Conservation (phyloP, 495 filamentous ascomycete genomes). For the Parathielavia appendiculata region DNA sequence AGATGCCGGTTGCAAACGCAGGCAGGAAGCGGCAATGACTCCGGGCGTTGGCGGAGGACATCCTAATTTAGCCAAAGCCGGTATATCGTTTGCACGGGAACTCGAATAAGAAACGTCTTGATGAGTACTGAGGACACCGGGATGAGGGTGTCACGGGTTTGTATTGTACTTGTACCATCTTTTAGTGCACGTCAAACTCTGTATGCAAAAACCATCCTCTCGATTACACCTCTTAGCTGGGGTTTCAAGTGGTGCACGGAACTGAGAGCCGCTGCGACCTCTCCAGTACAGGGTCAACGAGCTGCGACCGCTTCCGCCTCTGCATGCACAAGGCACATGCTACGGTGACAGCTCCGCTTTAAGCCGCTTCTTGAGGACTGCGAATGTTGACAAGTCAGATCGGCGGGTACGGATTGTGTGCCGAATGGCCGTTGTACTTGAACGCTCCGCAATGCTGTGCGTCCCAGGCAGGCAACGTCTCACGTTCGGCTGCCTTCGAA, state of each 20-base stretch:
- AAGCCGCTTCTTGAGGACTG: background rate
- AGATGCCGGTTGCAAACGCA: background rate
- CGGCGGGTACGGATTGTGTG: too few species aligned
- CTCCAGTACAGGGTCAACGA: slow-evolving; percentile 2
- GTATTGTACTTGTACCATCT: background rate
- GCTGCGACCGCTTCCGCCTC: slow-evolving; percentile 3
- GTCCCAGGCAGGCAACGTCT: background rate
- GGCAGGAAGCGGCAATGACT: background rate
- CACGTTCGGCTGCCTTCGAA: background rate
- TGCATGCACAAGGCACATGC: slow-evolving; percentile 8
- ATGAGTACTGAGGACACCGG: background rate
- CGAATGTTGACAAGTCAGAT: background rate
- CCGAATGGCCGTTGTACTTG: too few species aligned
- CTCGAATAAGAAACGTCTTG: background rate
- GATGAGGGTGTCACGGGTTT: background rate
- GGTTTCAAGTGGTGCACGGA: too few species aligned
- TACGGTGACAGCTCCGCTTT: background rate
- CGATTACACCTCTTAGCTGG: too few species aligned
- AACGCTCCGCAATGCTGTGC: background rate
- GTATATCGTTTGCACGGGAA: slow-evolving; percentile 16
- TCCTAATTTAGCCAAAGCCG: background rate
- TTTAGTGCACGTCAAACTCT: background rate
- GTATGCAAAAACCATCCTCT: too few species aligned
- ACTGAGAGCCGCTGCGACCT: background rate
- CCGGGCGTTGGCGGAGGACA: background rate